Percentiles rank a stretch among this genome's conserved stretches.
Evolutionary conservation across 1,284 basidiomycete species (phyloP).

Genomic region (Leccinum pachyderme): DNA sequence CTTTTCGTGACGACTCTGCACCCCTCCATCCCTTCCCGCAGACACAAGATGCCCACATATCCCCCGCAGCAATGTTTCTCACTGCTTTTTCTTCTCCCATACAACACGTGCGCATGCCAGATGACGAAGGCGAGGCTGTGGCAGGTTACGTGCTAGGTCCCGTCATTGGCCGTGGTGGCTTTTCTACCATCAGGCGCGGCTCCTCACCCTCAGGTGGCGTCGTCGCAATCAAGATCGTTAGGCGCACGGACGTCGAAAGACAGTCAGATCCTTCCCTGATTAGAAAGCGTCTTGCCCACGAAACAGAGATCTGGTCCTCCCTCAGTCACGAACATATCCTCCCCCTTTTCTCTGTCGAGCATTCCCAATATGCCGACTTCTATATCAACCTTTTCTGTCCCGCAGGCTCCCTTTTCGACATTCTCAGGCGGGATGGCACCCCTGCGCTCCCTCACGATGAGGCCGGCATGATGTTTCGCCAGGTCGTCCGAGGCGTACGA

Average conservation of each 20-base stretch:
- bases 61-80: conserved; percentile 79
- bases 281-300: conserved; percentile 67
- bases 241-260: conserved; percentile 50
- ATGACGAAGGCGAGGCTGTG: conserved; percentile 61
- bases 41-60: conserved; percentile 37
- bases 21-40: conserved; percentile 5
- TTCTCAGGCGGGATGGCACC: conserved; percentile 69
- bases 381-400: conserved; percentile 84
- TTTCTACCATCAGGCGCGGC: conserved; percentile 82
- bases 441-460: conserved; percentile 72
- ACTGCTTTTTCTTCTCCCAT: conserved; percentile 57
- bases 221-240: conserved; percentile 83
- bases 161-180: conserved; percentile 81
- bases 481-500: conserved; percentile 82
- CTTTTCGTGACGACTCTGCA: conserved; percentile 13
- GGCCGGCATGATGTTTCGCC: conserved; percentile 85
- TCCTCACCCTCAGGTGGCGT: conserved; percentile 63
- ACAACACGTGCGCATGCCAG: conserved; percentile 36
- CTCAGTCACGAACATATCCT: conserved; percentile 78
- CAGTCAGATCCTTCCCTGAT: conserved; percentile 46
- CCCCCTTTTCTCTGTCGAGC: conserved; percentile 72
- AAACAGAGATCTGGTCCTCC: conserved; percentile 77
- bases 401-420: conserved; percentile 84
- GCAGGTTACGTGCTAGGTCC: conserved; percentile 75
- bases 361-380: conserved; percentile 71